A percentile compares a stretch with the other conserved stretches of the same genome.
phyloP scores from a whole-genome alignment of 805 yeast species.

The Metahyphopichia silvanorum region DNA sequence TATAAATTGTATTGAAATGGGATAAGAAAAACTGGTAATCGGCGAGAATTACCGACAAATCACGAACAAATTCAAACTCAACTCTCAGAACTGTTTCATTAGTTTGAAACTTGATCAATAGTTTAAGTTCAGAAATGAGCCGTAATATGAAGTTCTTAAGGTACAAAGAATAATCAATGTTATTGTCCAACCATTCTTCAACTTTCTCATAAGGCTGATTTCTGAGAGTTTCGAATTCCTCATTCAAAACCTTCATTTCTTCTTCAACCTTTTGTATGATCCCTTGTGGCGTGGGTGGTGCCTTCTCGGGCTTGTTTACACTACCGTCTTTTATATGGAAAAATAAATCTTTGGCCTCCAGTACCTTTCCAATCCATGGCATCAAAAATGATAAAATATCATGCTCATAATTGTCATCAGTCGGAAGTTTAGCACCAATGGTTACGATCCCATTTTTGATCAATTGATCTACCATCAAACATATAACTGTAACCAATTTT shows the following conservation, averaged over 20 bases:
- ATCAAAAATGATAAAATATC: conserved; percentile 60
- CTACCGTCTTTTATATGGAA: conserved; percentile 27
- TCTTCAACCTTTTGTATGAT: neutral
- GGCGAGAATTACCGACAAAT: conserved; percentile 7
- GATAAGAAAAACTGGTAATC: conserved; percentile 24
- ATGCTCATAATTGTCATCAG: conserved; percentile 46
- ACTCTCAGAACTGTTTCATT: neutral
- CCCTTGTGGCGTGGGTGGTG: neutral
- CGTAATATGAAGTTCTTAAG: conserved; percentile 9
- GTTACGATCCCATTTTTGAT: conserved; percentile 43
- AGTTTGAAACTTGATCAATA: conserved; percentile 4
- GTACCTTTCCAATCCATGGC: conserved; percentile 60
- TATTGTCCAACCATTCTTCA: neutral
- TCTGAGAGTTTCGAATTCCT: neutral
- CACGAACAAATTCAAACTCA: conserved; percentile 1
- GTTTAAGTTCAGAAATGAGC: conserved; percentile 12
- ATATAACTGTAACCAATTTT: conserved; percentile 49
- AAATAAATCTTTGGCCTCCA: conserved; percentile 61
- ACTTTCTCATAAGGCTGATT: too few species aligned
- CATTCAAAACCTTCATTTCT: neutral
- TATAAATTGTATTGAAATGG: conserved; percentile 29
- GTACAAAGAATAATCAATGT: conserved; percentile 1
- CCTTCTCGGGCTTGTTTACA: conserved; percentile 3
- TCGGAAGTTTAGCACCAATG: conserved; percentile 25
- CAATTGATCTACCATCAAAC: conserved; percentile 59